Evolutionary conservation across 345 rosid genomes (phyloP).

Genomic region (Rhodamnia rubescens): DNA sequence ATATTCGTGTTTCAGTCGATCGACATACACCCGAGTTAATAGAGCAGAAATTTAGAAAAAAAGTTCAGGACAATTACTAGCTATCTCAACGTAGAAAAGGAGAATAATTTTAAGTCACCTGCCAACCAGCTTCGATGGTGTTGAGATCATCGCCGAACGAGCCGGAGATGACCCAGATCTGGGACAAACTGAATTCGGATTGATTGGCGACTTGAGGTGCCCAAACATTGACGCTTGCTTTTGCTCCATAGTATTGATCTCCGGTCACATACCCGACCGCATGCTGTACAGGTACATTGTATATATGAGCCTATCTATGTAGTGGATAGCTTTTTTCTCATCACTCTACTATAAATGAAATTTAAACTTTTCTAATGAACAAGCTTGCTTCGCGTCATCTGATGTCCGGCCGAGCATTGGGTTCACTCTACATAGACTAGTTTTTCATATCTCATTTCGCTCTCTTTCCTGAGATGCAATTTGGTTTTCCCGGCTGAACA

Average conservation of each 20-base stretch:
- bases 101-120: constrained; percentile 17
- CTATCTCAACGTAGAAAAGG: neutral
- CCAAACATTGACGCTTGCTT: constrained; percentile 97
- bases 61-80: neutral
- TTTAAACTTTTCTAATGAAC: neutral
- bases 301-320: neutral
- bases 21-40: neutral
- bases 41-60: neutral
- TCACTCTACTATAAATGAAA: neutral
- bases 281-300: constrained; percentile 38
- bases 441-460: neutral
- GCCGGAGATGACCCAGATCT: constrained; percentile 94
- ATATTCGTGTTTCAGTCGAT: neutral
- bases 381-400: neutral
- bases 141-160: constrained; percentile 87
- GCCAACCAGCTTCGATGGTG: constrained; percentile 99
- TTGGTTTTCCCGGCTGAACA: neutral
- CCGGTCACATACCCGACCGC: constrained; percentile 92
- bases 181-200: constrained; percentile 89
- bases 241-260: constrained; percentile 85
- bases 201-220: constrained; percentile 67
- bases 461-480: neutral
- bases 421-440: neutral
- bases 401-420: neutral
- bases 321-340: neutral